These are phyloP conservation scores for Coemansia sp. DNA, from an alignment of 192 early-diverging fungal genomes.

Conservation along the genomic window DNA sequence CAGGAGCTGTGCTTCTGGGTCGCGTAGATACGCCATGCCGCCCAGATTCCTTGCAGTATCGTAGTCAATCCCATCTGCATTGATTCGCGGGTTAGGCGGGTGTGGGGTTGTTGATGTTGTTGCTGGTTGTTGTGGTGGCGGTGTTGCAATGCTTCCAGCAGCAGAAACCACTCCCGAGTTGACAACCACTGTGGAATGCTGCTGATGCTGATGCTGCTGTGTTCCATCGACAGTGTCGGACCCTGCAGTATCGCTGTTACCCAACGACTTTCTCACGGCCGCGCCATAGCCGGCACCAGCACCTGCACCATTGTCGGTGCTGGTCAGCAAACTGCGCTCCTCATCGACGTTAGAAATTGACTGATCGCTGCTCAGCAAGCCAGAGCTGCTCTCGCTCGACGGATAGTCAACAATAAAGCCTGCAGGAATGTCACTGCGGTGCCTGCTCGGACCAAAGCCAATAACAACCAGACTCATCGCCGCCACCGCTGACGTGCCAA, in stretches of 20 bases:
- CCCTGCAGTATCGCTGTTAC: background rate
- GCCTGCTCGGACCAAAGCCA: slow-evolving; percentile 50
- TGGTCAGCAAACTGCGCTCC: slow-evolving; percentile 24
- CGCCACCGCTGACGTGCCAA: slow-evolving; percentile 31
- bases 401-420: slow-evolving; percentile 43
- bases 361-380: slow-evolving; percentile 12
- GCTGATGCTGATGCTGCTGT: background rate
- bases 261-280: background rate
- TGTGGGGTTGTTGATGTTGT: background rate
- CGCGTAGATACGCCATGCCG: slow-evolving; percentile 40
- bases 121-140: slow-evolving; percentile 7
- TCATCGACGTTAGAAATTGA: slow-evolving; percentile 18
- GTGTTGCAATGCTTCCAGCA: background rate
- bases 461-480: slow-evolving; percentile 36
- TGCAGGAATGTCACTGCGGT: slow-evolving; percentile 28
- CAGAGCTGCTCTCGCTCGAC: slow-evolving; percentile 19
- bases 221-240: background rate
- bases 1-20: slow-evolving; percentile 53
- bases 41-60: slow-evolving; percentile 53
- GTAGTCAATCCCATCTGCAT: slow-evolving; percentile 42
- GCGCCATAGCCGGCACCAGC: slow-evolving; percentile 13
- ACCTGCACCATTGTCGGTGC: background rate
- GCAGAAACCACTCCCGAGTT: too few species aligned
- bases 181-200: background rate
- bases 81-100: slow-evolving; percentile 2